Conservation (phyloP, 345 rosid genomes). For the Sonneratia alba region DNA sequence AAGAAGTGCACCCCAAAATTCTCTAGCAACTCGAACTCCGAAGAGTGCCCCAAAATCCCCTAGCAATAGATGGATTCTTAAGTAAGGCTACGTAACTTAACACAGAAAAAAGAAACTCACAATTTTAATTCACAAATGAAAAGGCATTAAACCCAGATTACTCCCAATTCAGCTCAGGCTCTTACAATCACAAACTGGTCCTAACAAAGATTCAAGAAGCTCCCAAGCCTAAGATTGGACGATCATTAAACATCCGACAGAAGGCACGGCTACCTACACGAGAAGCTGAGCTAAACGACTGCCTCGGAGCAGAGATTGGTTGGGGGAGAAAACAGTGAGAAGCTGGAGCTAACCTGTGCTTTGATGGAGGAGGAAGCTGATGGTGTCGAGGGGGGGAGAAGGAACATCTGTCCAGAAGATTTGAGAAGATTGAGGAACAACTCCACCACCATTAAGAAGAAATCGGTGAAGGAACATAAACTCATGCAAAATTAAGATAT, state of each 20-base stretch:
- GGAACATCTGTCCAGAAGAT: not conserved
- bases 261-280: not conserved
- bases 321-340: not conserved
- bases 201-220: not conserved
- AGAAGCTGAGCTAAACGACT: not conserved
- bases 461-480: not conserved
- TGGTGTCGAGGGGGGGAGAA: not conserved
- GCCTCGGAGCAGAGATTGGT: not conserved
- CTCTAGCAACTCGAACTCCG: too few relatives aligned
- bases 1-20: too few relatives aligned
- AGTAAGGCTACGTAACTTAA: too few relatives aligned
- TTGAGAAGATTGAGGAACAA: not conserved
- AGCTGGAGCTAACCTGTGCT: slow-evolving; percentile 1
- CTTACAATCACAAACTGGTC: too few relatives aligned
- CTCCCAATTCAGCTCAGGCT: not conserved
- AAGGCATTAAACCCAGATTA: too few relatives aligned
- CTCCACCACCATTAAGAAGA: not conserved
- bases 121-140: too few relatives aligned
- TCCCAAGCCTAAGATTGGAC: not conserved
- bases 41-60: too few relatives aligned
- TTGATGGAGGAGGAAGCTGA: not conserved
- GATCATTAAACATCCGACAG: not conserved
- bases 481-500: not conserved
- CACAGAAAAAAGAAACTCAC: too few relatives aligned
- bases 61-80: too few relatives aligned